phyloP scores from a whole-genome alignment of 495 filamentous ascomycete genomes.

The Hypoxylon perforatum region DNA sequence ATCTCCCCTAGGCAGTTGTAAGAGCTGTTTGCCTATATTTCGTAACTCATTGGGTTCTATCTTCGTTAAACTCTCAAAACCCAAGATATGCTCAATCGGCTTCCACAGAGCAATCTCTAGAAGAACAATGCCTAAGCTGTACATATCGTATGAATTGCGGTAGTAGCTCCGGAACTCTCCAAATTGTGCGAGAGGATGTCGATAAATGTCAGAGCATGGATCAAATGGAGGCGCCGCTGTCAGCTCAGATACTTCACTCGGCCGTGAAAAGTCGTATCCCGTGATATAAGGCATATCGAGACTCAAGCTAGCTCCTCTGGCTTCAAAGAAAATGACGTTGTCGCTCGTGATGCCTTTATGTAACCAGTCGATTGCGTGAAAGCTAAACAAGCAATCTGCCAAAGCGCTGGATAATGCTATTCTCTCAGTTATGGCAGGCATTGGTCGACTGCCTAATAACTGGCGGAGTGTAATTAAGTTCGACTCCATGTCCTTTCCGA shows the following conservation, averaged over 20 bases:
- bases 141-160: slow-evolving; percentile 63
- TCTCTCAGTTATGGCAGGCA: background rate
- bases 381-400: slow-evolving; percentile 26
- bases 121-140: slow-evolving; percentile 60
- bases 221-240: slow-evolving; percentile 61
- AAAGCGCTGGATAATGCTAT: background rate
- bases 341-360: slow-evolving; percentile 67
- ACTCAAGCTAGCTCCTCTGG: background rate
- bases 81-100: slow-evolving; percentile 55
- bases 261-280: slow-evolving; percentile 67
- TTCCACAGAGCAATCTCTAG: slow-evolving; percentile 65
- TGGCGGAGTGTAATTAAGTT: slow-evolving; percentile 2
- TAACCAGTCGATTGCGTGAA: slow-evolving; percentile 68
- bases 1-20: background rate
- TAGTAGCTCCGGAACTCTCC: slow-evolving; percentile 48
- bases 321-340: slow-evolving; percentile 63
- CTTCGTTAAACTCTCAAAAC: slow-evolving; percentile 42
- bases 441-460: background rate
- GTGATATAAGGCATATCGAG: slow-evolving; percentile 55
- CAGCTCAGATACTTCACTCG: slow-evolving; percentile 60
- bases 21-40: background rate
- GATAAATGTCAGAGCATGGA: slow-evolving; percentile 59
- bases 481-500: background rate
- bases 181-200: slow-evolving; percentile 59
- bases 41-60: background rate